Percentiles rank a stretch among this genome's conserved stretches.
These are phyloP conservation scores for Dentipellis fragilis DNA, from an alignment of 768 basidiomycete species.

Conservation along the genomic window DNA sequence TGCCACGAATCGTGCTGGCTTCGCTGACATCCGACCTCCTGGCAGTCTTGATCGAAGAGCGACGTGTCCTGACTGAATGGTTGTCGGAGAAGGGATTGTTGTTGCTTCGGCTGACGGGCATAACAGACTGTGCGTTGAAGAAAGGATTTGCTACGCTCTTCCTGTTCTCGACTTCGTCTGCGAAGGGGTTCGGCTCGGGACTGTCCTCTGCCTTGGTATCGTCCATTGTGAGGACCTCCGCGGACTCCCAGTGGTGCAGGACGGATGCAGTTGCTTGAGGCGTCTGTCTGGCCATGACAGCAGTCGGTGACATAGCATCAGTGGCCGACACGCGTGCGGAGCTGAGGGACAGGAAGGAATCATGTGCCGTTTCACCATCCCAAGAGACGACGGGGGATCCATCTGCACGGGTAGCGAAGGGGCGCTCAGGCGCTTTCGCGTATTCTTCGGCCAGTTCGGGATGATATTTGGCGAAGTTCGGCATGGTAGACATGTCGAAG, in stretches of 20 bases:
- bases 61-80: slow-evolving; percentile 4
- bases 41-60: slow-evolving; percentile 4
- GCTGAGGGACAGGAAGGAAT: slow-evolving; percentile 8
- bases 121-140: slow-evolving; percentile 6
- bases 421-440: background rate
- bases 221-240: slow-evolving; percentile 12
- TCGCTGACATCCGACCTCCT: slow-evolving; percentile 4
- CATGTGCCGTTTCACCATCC: slow-evolving; percentile 4
- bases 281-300: slow-evolving; percentile 9
- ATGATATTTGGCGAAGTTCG: slow-evolving; percentile 9
- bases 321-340: background rate
- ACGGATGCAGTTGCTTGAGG: slow-evolving; percentile 7
- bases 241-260: slow-evolving; percentile 13
- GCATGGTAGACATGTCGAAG: slow-evolving; percentile 13
- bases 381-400: slow-evolving; percentile 4
- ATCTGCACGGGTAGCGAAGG: background rate
- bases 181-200: slow-evolving; percentile 4
- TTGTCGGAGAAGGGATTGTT: slow-evolving; percentile 11
- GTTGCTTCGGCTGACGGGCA: background rate
- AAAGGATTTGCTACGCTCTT: slow-evolving; percentile 8
- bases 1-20: background rate
- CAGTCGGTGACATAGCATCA: slow-evolving; percentile 8
- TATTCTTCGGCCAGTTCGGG: background rate
- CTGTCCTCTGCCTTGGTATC: background rate
- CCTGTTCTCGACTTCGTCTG: slow-evolving; percentile 2